These are phyloP conservation scores for Sutorius australiensis DNA, from an alignment of 768 basidiomycete genomes.

Conservation along the genomic window DNA sequence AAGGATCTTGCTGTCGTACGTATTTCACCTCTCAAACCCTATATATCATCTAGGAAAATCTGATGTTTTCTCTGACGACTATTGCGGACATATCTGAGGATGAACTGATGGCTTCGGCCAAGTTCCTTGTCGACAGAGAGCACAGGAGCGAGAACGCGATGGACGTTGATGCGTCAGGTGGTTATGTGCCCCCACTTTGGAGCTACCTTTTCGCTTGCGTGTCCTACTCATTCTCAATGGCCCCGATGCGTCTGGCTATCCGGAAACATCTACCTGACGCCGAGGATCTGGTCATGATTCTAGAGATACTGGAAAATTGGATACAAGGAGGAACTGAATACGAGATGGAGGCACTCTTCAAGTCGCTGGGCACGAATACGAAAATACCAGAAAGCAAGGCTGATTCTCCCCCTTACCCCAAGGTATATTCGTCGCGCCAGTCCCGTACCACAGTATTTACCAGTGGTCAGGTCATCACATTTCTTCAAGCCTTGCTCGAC, in stretches of 20 bases:
- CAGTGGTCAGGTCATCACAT: slow-evolving; percentile 48
- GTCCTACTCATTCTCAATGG: slow-evolving; percentile 38
- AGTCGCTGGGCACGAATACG: slow-evolving; percentile 15
- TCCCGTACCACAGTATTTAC: slow-evolving; percentile 31
- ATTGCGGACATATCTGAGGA: slow-evolving; percentile 65
- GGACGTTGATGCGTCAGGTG: slow-evolving; percentile 35
- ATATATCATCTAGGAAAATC: slow-evolving; percentile 27
- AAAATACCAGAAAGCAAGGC: slow-evolving; percentile 14
- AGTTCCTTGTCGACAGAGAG: slow-evolving; percentile 39
- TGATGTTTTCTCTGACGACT: slow-evolving; percentile 48
- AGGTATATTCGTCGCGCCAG: slow-evolving; percentile 40
- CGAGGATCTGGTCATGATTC: slow-evolving; percentile 35
- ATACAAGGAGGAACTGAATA: slow-evolving; percentile 30
- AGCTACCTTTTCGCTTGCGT: slow-evolving; percentile 38
- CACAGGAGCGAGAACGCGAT: slow-evolving; percentile 27
- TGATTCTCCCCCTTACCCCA: slow-evolving; percentile 25
- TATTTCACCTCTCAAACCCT: background rate
- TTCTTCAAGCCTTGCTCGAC: slow-evolving; percentile 67
- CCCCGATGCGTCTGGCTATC: slow-evolving; percentile 42
- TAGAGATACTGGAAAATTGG: slow-evolving; percentile 40
- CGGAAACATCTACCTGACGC: slow-evolving; percentile 39
- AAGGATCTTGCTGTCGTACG: slow-evolving; percentile 10
- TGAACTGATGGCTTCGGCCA: slow-evolving; percentile 55
- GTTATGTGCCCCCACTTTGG: slow-evolving; percentile 33
- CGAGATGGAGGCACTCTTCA: slow-evolving; percentile 20